Conservation (phyloP, 345 rosid genomes). For the Streptanthus diversifolius region DNA sequence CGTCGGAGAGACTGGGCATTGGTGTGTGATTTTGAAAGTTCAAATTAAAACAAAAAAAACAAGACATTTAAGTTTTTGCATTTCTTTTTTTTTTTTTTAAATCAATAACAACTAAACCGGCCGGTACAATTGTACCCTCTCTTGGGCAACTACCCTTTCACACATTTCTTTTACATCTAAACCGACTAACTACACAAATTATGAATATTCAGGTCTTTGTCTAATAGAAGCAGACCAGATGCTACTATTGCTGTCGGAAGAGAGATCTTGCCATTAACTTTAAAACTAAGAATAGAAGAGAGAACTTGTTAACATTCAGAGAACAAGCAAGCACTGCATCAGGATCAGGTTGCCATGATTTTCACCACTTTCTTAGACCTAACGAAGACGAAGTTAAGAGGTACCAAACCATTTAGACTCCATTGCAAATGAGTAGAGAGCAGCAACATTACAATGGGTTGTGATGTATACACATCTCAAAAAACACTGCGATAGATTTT, state of each 20-base stretch:
- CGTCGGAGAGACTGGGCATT: conserved; percentile 4
- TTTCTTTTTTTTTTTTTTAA: not conserved
- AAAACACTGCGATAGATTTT: not conserved
- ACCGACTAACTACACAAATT: too few relatives aligned
- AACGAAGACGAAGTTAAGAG: not conserved
- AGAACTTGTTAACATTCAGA: not conserved
- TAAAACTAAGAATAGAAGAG: not conserved
- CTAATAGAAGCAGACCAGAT: not conserved
- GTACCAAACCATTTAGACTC: not conserved
- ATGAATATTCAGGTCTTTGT: too few relatives aligned
- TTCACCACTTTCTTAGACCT: not conserved
- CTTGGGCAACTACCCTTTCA: not conserved
- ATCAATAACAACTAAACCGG: not conserved
- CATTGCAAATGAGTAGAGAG: not conserved
- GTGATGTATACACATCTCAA: conserved; percentile 6
- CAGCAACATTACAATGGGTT: not conserved
- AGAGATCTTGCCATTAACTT: not conserved
- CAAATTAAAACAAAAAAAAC: too few relatives aligned
- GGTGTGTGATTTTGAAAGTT: conserved; percentile 3
- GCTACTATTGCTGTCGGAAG: not conserved
- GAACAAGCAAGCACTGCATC: not conserved
- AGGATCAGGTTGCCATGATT: not conserved
- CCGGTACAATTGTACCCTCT: conserved; percentile 1
- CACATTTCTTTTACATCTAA: not conserved
- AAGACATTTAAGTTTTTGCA: too few relatives aligned